phyloP scores from a whole-genome alignment of 805 yeast genomes.

The Sugiyamaella valdiviana region DNA sequence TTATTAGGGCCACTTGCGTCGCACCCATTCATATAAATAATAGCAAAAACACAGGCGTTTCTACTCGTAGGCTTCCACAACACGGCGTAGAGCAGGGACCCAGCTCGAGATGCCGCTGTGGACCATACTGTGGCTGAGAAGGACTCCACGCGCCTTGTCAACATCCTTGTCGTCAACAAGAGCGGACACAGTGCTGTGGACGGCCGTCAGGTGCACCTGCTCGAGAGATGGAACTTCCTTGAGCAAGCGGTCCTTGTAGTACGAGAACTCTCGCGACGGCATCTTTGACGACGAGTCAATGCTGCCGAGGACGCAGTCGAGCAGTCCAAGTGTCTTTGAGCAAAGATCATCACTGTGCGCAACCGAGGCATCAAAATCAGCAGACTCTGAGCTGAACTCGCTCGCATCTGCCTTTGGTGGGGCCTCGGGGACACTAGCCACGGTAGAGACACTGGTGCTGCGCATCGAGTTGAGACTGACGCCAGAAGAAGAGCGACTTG shows the following conservation, averaged over 20 bases:
- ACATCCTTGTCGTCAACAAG: slow-evolving; percentile 26
- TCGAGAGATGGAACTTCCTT: slow-evolving; percentile 17
- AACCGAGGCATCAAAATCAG: background rate
- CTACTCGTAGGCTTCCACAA: slow-evolving; percentile 34
- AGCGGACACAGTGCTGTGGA: slow-evolving; percentile 25
- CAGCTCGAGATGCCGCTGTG: slow-evolving; percentile 55
- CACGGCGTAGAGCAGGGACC: slow-evolving; percentile 61
- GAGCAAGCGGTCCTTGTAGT: slow-evolving; percentile 22
- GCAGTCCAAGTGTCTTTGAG: background rate
- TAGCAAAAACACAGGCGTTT: too few species aligned
- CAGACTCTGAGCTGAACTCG: background rate
- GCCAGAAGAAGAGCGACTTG: background rate
- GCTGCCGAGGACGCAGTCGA: slow-evolving; percentile 6
- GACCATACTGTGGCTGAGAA: slow-evolving; percentile 48
- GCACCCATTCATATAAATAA: too few species aligned
- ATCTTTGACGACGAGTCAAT: slow-evolving; percentile 10
- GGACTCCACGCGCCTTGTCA: slow-evolving; percentile 34
- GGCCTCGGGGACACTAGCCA: background rate
- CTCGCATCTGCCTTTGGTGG: background rate
- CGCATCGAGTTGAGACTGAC: slow-evolving; percentile 10
- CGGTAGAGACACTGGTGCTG: background rate
- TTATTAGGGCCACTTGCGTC: too few species aligned
- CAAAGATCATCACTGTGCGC: background rate
- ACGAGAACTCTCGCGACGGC: slow-evolving; percentile 20
- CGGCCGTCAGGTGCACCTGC: slow-evolving; percentile 19